Evolutionary conservation across 768 basidiomycete species (phyloP), one percentile per base, ranked within the genome.

Genomic region (Serendipita indica): DNA sequence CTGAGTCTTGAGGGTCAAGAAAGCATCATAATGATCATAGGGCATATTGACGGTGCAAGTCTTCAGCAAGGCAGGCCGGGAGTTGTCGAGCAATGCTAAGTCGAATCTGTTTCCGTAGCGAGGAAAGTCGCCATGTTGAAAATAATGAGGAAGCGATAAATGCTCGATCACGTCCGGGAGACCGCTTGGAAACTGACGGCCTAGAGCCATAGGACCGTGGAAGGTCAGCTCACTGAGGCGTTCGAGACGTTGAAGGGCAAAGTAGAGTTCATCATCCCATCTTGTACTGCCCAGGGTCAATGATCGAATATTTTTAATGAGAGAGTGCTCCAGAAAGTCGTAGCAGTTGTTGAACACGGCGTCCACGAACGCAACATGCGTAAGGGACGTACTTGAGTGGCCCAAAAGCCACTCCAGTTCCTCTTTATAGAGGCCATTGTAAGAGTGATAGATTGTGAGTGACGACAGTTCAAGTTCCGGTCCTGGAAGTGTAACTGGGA

Each of bases 101-200:
- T 7, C 16, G 16, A 43, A 43, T n/a, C 4, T 5, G 16, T 43
- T 43, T n/a, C 27, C 18, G 41, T 25, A 54, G n/a, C 16, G 30
- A 10, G 20, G 30, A 30, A n/a, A 43, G 5, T 5, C 5, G 4
- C 5, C 41, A 5, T 18, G 4, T 7, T n/a, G 16, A 43, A 43
- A 7, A 5, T 5, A n/a, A 18, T 43, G n/a, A 18, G 41, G 41
- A n/a, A 54, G n/a, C 16, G 30, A 10, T 28, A 54, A 30, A n/a
- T 54, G 49, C 30, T 54, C 49, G 10, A 54, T 54, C 3, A 6
- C n/a, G 22, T 54, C 49, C 49, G 49, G 49, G 7, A 54, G 30
- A 7, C 30, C 30, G 6, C n/a, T 3, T 20, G 49, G 49, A 32
- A 54, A 54, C 10, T 25, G 7, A 18, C 30, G 18, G 3, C n/a